Percentiles rank a stretch among this genome's conserved stretches.
Conservation (phyloP, 2,329 filamentous ascomycete species). For the Orbilia javanica region DNA sequence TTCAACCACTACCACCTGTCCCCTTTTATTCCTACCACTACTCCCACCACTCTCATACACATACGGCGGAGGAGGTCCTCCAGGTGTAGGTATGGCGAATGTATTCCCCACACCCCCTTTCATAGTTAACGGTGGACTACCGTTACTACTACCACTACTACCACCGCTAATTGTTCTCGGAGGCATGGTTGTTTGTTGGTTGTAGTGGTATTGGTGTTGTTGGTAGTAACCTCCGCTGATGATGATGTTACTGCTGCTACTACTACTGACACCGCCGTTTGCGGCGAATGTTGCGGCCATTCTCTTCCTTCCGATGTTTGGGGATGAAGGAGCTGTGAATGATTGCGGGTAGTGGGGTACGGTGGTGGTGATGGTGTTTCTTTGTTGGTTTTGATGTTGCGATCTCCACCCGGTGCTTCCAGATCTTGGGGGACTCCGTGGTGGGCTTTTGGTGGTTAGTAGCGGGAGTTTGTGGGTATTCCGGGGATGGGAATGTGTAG, state of each 20-base stretch:
- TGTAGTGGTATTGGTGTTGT: neutral
- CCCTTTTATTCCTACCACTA: conserved; percentile 16
- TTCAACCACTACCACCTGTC: conserved; percentile 30
- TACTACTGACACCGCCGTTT: too few species aligned
- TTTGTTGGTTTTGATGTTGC: neutral
- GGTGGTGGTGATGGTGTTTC: too few species aligned
- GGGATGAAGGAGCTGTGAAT: conserved; percentile 48
- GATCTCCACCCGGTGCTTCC: neutral
- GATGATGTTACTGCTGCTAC: too few species aligned
- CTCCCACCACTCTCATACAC: neutral
- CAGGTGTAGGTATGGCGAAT: neutral
- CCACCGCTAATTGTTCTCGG: neutral
- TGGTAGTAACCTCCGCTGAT: conserved; percentile 10
- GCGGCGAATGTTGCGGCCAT: neutral
- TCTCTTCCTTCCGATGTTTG: conserved; percentile 54
- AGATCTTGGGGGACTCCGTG: conserved; percentile 27
- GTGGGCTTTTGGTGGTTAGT: conserved; percentile 37
- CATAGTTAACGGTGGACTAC: conserved; percentile 43
- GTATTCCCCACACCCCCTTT: neutral
- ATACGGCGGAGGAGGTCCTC: conserved; percentile 17
- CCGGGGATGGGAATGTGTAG: conserved; percentile 3
- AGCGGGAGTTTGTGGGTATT: too few species aligned
- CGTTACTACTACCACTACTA: conserved; percentile 12
- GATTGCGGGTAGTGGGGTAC: conserved; percentile 35
- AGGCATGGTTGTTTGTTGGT: neutral